Evolutionary conservation across 208 protist species (phyloP).

Genomic region (Trichomonas vaginalis): DNA sequence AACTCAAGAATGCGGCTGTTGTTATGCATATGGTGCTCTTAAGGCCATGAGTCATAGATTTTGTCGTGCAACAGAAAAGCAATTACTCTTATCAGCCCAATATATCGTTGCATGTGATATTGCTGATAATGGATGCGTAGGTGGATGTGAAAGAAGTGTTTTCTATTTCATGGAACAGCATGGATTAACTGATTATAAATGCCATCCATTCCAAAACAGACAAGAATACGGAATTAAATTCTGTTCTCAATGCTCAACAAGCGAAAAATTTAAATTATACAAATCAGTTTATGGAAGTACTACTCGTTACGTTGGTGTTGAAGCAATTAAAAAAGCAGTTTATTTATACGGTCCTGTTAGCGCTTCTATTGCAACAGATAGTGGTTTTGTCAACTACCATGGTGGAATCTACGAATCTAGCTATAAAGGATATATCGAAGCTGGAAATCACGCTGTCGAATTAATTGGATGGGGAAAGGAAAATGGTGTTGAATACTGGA

Average conservation of each 20-base stretch:
- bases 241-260: background rate
- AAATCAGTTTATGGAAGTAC: background rate
- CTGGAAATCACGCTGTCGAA: background rate
- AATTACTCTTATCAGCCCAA: background rate
- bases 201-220: background rate
- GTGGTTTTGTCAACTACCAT: background rate
- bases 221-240: background rate
- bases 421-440: background rate
- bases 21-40: background rate
- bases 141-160: background rate
- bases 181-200: background rate
- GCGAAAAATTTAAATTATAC: background rate
- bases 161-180: background rate
- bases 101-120: background rate
- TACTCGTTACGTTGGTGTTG: background rate
- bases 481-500: background rate
- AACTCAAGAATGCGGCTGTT: background rate
- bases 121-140: background rate
- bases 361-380: background rate
- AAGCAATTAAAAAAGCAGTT: background rate
- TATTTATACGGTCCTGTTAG: background rate
- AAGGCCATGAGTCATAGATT: conserved; percentile 1
- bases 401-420: background rate
- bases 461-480: background rate
- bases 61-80: background rate